Evolutionary conservation across 306 rosid species (phyloP).

Genomic region (Quillaja saponaria): DNA sequence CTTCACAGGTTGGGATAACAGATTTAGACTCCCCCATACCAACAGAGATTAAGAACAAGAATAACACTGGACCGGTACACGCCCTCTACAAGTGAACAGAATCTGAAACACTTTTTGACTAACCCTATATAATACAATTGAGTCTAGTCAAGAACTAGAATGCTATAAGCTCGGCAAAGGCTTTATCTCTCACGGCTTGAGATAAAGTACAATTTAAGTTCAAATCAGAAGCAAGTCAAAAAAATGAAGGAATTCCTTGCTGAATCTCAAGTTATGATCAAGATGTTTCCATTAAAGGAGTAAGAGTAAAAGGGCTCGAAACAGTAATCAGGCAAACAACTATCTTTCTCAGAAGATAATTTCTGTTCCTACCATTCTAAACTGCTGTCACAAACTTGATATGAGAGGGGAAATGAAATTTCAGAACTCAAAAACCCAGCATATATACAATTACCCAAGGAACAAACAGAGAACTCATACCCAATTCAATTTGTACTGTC

Average conservation of each 20-base stretch:
- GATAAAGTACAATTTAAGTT: too few species aligned
- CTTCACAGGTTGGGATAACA: slow-evolving; percentile 37
- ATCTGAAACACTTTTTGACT: slow-evolving; percentile 7
- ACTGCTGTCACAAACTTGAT: too few species aligned
- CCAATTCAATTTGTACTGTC: slow-evolving; percentile 19
- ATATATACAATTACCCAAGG: slow-evolving; percentile 1
- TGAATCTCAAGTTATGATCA: background rate
- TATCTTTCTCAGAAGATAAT: too few species aligned
- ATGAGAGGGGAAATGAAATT: too few species aligned
- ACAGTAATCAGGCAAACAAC: too few species aligned
- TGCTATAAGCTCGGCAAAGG: background rate
- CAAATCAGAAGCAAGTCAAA: slow-evolving; percentile 4
- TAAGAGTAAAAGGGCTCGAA: background rate
- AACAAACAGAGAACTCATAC: background rate
- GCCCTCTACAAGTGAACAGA: slow-evolving; percentile 19
- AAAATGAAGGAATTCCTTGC: background rate
- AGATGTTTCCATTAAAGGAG: background rate
- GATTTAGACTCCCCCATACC: slow-evolving; percentile 49
- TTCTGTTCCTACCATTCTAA: too few species aligned
- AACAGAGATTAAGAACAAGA: slow-evolving; percentile 1
- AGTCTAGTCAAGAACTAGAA: too few species aligned
- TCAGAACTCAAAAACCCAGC: slow-evolving; percentile 27
- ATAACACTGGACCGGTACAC: slow-evolving; percentile 6
- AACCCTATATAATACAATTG: slow-evolving; percentile 1
- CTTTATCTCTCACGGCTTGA: too few species aligned